These are phyloP conservation scores for Penicillium glabrum DNA, from an alignment of 2,329 filamentous ascomycete species.

Conservation along the genomic window DNA sequence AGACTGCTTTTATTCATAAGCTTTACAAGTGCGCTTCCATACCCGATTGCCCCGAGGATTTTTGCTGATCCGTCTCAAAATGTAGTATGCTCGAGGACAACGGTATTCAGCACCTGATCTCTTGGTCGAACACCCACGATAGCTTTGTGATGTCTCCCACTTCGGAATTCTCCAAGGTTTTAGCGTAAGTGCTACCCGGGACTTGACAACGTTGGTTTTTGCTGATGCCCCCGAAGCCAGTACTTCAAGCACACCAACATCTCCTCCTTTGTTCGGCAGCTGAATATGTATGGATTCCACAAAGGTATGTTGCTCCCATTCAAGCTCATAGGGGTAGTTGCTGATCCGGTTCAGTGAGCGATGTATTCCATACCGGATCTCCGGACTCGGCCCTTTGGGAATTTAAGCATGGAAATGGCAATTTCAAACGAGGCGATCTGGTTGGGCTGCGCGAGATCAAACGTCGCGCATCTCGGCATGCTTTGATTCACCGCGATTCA, in stretches of 20 bases:
- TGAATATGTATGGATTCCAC: slow-evolving; percentile 99
- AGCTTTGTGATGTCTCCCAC: slow-evolving; percentile 99
- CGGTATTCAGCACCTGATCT: slow-evolving; percentile 90
- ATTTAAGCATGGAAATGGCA: slow-evolving; percentile 97
- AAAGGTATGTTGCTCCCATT: slow-evolving; percentile 67
- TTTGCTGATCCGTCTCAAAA: background rate
- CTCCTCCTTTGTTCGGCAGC: slow-evolving; percentile 93
- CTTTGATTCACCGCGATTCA: slow-evolving; percentile 86
- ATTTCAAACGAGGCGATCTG: slow-evolving; percentile 92
- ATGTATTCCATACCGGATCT: slow-evolving; percentile 93
- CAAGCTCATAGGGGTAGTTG: slow-evolving; percentile 7
- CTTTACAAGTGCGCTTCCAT: slow-evolving; percentile 82
- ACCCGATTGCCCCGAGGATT: background rate
- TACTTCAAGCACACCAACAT: slow-evolving; percentile 99
- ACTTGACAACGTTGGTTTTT: slow-evolving; percentile 11
- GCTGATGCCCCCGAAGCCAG: slow-evolving; percentile 61
- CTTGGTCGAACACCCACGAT: slow-evolving; percentile 89
- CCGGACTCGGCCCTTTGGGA: slow-evolving; percentile 96
- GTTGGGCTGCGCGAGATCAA: slow-evolving; percentile 93
- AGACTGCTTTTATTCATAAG: slow-evolving; percentile 98
- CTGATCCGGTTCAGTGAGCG: slow-evolving; percentile 67
- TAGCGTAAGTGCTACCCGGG: slow-evolving; percentile 69
- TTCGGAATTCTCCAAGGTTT: slow-evolving; percentile 94
- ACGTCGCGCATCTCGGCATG: slow-evolving; percentile 86
- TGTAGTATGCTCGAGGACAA: slow-evolving; percentile 92